Evolutionary conservation across 2,329 filamentous ascomycete species (phyloP).

Genomic region (Phaeoacremonium minimum): DNA sequence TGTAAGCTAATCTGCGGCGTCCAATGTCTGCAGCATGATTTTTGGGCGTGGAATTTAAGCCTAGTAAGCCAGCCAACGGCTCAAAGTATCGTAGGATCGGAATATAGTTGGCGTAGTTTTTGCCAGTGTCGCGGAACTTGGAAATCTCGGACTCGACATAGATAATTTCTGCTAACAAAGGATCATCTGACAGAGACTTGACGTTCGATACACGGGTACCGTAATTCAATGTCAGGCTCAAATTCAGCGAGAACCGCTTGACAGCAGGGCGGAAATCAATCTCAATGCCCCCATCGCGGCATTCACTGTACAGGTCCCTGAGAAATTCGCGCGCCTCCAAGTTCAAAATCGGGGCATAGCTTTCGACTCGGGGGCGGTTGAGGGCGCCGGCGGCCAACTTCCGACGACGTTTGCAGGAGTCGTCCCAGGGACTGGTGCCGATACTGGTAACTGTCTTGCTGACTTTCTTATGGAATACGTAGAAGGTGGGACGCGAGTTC

Average conservation of each 20-base stretch:
- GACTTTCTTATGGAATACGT: slow-evolving; percentile 59
- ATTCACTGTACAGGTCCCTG: slow-evolving; percentile 55
- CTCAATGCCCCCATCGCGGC: slow-evolving; percentile 36
- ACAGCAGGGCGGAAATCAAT: slow-evolving; percentile 10
- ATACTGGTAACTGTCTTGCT: slow-evolving; percentile 34
- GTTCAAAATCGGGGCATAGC: slow-evolving; percentile 65
- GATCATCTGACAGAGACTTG: slow-evolving; percentile 5
- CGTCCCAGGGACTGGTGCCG: slow-evolving; percentile 66
- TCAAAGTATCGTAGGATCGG: slow-evolving; percentile 5
- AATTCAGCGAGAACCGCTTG: slow-evolving; percentile 10
- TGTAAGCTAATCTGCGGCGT: slow-evolving; percentile 7
- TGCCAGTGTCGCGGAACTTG: slow-evolving; percentile 10
- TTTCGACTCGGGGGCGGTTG: slow-evolving; percentile 60
- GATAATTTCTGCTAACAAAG: slow-evolving; percentile 11
- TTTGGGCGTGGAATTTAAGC: slow-evolving; percentile 6
- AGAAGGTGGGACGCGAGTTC: slow-evolving; percentile 61
- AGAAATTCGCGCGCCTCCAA: slow-evolving; percentile 55
- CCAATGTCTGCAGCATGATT: slow-evolving; percentile 8
- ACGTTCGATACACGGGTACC: slow-evolving; percentile 11
- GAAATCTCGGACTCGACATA: slow-evolving; percentile 12
- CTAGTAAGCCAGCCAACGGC: slow-evolving; percentile 1
- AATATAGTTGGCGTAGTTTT: slow-evolving; percentile 10
- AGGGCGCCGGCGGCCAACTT: slow-evolving; percentile 64
- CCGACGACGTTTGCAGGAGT: slow-evolving; percentile 59
- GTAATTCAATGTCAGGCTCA: slow-evolving; percentile 13